Base-by-base conservation (phyloP, 495 filamentous ascomycete genomes). In the Lepraria neglecta region DNA sequence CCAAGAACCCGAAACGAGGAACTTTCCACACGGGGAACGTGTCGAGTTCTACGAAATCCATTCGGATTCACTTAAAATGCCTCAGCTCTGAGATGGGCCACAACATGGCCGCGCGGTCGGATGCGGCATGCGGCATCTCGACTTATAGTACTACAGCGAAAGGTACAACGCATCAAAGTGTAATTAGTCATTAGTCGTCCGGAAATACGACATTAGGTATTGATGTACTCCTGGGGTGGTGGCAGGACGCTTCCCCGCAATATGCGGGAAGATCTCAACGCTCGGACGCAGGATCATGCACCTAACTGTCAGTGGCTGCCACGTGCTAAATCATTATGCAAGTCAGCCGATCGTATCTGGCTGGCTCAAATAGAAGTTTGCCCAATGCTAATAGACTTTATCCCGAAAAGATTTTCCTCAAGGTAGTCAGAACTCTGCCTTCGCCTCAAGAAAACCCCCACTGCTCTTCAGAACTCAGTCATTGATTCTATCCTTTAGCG, bases 301-400 rank as follows among this genome's bases (percentile, higher is more conserved):
- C 35, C 58, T 60, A 42, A 33, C 14, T 24, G 17, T 35, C 11
- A 56, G 52, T 61, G 52, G 59, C 59, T 46, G 59, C 59, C 59
- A 56, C 59, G 59, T 48, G 59, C 30, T 0, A 48, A 27, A 56
- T 42, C n/a, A 43, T 46, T 42, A 61, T 61, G 59, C 59, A 61
- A 35, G 59, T 61, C 59, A 61, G 48, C 9, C 42, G 12, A 45
- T 14, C 51, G n/a, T 24, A 15, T 44, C 42, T 52, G 48, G 38
- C 42, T 44, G 15, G 48, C 47, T 53, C 17, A n/a, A 31, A 28
- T 33, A 38, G 51, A 35, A 35, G 31, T 33, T 21, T n/a, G n/a
- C 51, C 31, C 17, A 38, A 31, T 33, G 15, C 31, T 54, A 10
- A 54, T 54, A 33, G 35, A 30, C 10, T 38, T 54, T 15, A 24